A percentile compares a stretch with the other conserved stretches of the same genome.
phyloP scores from a whole-genome alignment of 192 early-diverging fungal genomes.

The Coemansia sp. region DNA sequence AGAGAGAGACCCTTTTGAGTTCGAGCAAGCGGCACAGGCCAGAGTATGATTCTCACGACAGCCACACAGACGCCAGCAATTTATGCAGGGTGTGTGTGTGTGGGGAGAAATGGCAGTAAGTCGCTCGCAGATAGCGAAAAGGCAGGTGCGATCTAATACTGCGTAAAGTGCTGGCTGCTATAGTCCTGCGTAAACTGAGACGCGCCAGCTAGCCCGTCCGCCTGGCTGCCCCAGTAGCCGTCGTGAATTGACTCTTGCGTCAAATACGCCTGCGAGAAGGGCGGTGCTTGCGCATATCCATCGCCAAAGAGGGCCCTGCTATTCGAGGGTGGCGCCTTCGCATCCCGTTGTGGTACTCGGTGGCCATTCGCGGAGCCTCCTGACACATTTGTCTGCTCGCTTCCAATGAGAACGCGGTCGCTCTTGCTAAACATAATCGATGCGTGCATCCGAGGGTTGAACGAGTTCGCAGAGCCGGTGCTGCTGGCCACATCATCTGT shows the following conservation, averaged over 20 bases:
- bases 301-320: not conserved
- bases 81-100: constrained; percentile 1
- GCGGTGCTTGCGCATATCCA: constrained; percentile 21
- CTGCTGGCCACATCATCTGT: not conserved
- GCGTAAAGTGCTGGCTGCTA: constrained; percentile 43
- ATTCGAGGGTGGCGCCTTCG: not conserved
- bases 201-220: not conserved
- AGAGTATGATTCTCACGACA: not conserved
- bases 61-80: not conserved
- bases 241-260: constrained; percentile 28
- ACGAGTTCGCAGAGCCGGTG: constrained; percentile 11
- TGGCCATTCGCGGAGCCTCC: not conserved
- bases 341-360: not conserved
- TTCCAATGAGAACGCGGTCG: constrained; percentile 37
- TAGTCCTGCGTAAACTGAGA: constrained; percentile 34
- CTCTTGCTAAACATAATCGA: constrained; percentile 52
- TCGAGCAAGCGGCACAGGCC: not conserved
- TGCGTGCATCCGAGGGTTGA: constrained; percentile 47
- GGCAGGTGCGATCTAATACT: constrained; percentile 20
- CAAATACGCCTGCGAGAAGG: constrained; percentile 29
- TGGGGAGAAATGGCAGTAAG: not conserved
- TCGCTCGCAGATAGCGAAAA: too few species aligned
- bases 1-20: not conserved
- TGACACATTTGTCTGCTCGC: not conserved
- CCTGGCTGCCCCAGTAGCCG: constrained; percentile 6